Conservation (phyloP, 495 filamentous ascomycete species). For the Pyronema omphalodes region DNA sequence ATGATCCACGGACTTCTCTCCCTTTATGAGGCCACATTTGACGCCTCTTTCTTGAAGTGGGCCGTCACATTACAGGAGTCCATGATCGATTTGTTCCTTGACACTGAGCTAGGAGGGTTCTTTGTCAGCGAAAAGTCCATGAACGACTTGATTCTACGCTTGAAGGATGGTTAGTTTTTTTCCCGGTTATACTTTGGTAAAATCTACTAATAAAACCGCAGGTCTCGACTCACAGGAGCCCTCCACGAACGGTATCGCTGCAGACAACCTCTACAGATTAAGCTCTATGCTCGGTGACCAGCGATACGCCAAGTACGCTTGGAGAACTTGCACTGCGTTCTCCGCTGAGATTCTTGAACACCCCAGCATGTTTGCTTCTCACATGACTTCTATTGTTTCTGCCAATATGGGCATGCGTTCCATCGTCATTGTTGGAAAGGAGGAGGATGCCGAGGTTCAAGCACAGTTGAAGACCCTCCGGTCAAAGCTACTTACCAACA, state of each 20-base stretch:
- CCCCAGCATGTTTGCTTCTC: conserved; percentile 66
- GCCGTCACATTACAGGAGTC: conserved; percentile 67
- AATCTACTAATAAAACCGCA: conserved; percentile 1
- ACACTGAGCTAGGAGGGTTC: conserved; percentile 48
- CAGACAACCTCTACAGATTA: conserved; percentile 67
- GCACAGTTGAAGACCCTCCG: conserved; percentile 19
- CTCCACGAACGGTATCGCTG: conserved; percentile 68
- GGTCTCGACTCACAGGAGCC: conserved; percentile 79
- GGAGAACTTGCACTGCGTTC: conserved; percentile 63
- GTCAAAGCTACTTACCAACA: conserved; percentile 24
- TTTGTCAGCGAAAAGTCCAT: conserved; percentile 59
- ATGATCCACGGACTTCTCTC: conserved; percentile 68
- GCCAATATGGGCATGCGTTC: conserved; percentile 41
- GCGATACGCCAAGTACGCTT: conserved; percentile 43
- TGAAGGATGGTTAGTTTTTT: conserved; percentile 47
- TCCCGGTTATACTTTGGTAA: neutral
- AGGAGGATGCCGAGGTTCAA: conserved; percentile 27
- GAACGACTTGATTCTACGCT: conserved; percentile 59
- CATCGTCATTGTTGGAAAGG: conserved; percentile 27
- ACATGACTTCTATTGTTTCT: conserved; percentile 58
- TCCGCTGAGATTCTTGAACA: conserved; percentile 81
- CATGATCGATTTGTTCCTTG: conserved; percentile 53
- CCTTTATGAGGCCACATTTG: conserved; percentile 73
- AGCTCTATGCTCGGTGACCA: conserved; percentile 49
- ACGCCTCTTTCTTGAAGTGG: conserved; percentile 61